Conservation (phyloP, 352 stramenopile species). For the Phytophthora palmivora region DNA sequence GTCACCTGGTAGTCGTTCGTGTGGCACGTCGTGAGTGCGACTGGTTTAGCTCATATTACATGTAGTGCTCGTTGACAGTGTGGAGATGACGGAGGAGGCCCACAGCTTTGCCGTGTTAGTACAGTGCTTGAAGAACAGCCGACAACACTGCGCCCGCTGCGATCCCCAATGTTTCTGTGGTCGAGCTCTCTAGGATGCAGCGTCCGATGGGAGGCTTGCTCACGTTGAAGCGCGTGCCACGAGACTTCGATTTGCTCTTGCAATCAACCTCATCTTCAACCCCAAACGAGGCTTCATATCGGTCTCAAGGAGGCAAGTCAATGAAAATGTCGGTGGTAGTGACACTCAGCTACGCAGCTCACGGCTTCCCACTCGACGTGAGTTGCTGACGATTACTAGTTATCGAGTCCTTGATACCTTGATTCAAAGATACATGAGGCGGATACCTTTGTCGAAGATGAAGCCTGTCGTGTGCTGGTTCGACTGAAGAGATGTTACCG, state of each 20-base stretch:
- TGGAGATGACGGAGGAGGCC: neutral
- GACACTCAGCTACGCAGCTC: neutral
- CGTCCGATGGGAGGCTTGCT: slow-evolving; percentile 19
- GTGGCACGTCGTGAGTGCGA: too few relatives aligned
- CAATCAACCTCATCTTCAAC: slow-evolving; percentile 1
- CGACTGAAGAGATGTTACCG: slow-evolving; percentile 23
- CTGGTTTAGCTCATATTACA: too few relatives aligned
- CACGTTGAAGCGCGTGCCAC: slow-evolving; percentile 22
- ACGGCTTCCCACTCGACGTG: slow-evolving; percentile 3
- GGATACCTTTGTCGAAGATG: slow-evolving; percentile 25
- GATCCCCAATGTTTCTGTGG: slow-evolving; percentile 17
- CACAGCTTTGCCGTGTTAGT: slow-evolving; percentile 2
- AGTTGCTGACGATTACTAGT: too few relatives aligned
- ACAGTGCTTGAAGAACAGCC: slow-evolving; percentile 20
- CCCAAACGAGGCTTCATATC: neutral
- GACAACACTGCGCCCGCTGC: slow-evolving; percentile 14
- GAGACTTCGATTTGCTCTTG: slow-evolving; percentile 9
- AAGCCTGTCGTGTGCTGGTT: slow-evolving; percentile 35
- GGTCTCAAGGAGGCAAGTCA: neutral
- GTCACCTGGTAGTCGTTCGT: too few relatives aligned
- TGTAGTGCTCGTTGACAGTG: too few relatives aligned
- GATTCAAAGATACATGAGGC: slow-evolving; percentile 3
- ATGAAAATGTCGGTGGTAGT: neutral
- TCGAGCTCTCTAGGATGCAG: slow-evolving; percentile 31
- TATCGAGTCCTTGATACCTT: too few relatives aligned